These are phyloP conservation scores for Apiotrichum gamsii DNA, from an alignment of 1,284 basidiomycete species.

Conservation along the genomic window DNA sequence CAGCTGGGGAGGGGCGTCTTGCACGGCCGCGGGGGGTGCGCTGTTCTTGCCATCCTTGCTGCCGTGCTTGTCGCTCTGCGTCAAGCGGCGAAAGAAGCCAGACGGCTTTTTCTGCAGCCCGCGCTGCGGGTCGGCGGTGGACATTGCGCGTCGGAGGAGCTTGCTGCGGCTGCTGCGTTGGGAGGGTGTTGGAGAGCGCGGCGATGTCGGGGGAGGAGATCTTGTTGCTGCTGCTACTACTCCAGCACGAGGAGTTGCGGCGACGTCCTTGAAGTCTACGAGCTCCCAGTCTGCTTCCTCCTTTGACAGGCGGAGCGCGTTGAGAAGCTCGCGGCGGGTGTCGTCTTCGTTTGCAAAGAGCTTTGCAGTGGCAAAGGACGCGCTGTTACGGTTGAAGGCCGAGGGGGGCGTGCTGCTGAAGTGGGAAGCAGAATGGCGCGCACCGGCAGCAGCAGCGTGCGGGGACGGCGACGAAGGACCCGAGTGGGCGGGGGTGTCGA, in stretches of 20 bases:
- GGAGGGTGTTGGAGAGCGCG: neutral
- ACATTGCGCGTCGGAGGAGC: constrained; percentile 8
- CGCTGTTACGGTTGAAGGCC: constrained; percentile 1
- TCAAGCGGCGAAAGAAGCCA: constrained; percentile 13
- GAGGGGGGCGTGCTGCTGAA: neutral
- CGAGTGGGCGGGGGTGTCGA: neutral
- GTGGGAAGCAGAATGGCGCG: neutral
- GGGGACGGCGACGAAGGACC: neutral
- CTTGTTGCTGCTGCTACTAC: no score
- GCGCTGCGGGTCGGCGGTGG: constrained; percentile 3
- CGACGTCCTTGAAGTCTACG: constrained; percentile 1
- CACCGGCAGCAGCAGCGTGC: no score
- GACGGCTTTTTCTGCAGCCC: constrained; percentile 6
- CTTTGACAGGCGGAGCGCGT: constrained; percentile 5
- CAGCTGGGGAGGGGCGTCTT: constrained; percentile 7
- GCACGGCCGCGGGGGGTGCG: neutral
- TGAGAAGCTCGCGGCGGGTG: constrained; percentile 9
- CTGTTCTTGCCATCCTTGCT: no score
- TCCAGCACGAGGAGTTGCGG: no score
- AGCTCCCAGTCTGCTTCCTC: constrained; percentile 18
- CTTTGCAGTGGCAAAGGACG: neutral
- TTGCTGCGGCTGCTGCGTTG: neutral
- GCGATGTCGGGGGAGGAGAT: neutral
- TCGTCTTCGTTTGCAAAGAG: constrained; percentile 14
- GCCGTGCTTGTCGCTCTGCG: constrained; percentile 1